Percentiles rank a stretch among this genome's conserved stretches.
Evolutionary conservation across 768 basidiomycete species (phyloP).

Genomic region (Ramaria rubella): DNA sequence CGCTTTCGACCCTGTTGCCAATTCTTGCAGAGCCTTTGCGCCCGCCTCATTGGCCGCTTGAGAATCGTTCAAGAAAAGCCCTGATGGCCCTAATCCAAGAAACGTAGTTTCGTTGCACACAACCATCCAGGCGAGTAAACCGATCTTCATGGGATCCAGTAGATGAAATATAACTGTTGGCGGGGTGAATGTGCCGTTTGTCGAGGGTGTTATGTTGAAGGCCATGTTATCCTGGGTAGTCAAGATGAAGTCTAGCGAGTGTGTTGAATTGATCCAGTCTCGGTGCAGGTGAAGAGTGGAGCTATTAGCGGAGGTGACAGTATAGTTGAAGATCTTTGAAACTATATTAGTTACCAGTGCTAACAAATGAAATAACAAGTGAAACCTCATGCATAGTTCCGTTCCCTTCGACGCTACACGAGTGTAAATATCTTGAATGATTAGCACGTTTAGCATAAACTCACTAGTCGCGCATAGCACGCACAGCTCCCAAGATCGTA

Average conservation of each 20-base stretch:
- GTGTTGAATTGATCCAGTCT: conserved; percentile 36
- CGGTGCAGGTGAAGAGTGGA: conserved; percentile 33
- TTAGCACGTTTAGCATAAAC: conserved; percentile 13
- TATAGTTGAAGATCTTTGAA: conserved; percentile 41
- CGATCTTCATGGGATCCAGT: conserved; percentile 16
- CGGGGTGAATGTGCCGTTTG: conserved; percentile 27
- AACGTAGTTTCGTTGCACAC: conserved; percentile 35
- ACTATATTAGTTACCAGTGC: conserved; percentile 3
- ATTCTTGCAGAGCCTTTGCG: conserved; percentile 25
- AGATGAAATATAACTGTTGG: conserved; percentile 32
- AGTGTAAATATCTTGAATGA: neutral
- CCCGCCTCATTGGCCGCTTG: conserved; percentile 22
- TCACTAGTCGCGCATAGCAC: conserved; percentile 31
- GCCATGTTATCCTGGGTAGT: conserved; percentile 28
- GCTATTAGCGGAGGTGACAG: conserved; percentile 27
- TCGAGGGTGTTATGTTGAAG: conserved; percentile 29
- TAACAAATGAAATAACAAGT: neutral
- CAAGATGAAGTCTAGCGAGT: conserved; percentile 25
- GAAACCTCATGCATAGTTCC: conserved; percentile 24
- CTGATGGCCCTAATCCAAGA: conserved; percentile 26
- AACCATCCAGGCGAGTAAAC: conserved; percentile 24
- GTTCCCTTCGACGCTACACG: conserved; percentile 33
- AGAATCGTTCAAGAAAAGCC: conserved; percentile 27
- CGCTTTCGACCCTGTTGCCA: conserved; percentile 22
- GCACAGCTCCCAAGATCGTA: conserved; percentile 36